Base-by-base conservation (phyloP, 345 rosid species). In the Schrenkiella parvula region DNA sequence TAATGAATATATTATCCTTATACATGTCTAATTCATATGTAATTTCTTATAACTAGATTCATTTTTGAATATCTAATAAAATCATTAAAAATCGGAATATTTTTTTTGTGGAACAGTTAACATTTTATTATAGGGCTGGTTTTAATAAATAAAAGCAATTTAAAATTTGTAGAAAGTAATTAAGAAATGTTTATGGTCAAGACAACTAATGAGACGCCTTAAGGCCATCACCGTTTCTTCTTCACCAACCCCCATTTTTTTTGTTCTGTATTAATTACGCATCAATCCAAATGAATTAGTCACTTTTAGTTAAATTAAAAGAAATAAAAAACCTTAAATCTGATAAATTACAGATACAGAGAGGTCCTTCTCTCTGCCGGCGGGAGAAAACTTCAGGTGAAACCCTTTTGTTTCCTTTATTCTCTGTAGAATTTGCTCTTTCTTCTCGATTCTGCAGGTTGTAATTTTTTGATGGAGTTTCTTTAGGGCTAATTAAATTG, bases 341-440 rank as follows among this genome's bases (percentile, higher is more conserved):
- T 32, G 53, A 32, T 22, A 61, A 15, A 46, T 25, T 31, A 21
- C 42, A 34, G 42, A 23, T 11, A 29, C 2, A 26, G 11, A 41
- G 15, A 22, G 18, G 18, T 44, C 28, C 5, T n/a, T n/a, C 7
- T 26, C 3, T 61, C 23, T 54, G 62, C 61, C 62, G 51, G 34
- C 75, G 61, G 52, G 34, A 51, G 68, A 51, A 21, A 71, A 51
- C 1, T 71, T 62, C 62, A 39, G 69, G 75, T 71, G 43, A 26
- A 37, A 61, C 60, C n/a, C 21, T n/a, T 58, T 23, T 35, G 38
- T 22, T 22, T 21, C 55, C 37, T 9, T 62, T 25, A 25, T 43
- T 41, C 14, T 41, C 13, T 8, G 64, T 59, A 14, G 13, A 21
- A 6, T 50, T 47, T 29, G 8, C 21, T 47, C 28, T 12, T 46